These are phyloP conservation scores for Gymnopilus dilepis DNA, from an alignment of 768 basidiomycete genomes.

Conservation along the genomic window DNA sequence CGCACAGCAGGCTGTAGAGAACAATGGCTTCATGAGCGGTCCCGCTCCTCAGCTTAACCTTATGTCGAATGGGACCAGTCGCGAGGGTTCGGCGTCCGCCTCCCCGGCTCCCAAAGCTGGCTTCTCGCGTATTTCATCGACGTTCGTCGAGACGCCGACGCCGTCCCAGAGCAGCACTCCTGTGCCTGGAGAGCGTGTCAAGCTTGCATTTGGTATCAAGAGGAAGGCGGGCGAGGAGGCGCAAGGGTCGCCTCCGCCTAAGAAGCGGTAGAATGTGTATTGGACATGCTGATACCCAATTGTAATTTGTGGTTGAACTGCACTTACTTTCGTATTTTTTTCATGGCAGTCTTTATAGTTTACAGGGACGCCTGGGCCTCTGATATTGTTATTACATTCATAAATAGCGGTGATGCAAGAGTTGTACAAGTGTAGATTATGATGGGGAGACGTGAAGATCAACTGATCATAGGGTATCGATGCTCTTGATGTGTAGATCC, in stretches of 20 bases:
- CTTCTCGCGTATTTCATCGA: slow-evolving; percentile 76
- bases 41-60: slow-evolving; percentile 57
- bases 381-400: not conserved
- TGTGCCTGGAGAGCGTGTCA: slow-evolving; percentile 67
- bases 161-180: slow-evolving; percentile 60
- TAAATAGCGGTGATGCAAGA: too few relatives aligned
- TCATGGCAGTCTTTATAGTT: slow-evolving; percentile 9
- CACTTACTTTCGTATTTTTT: not conserved
- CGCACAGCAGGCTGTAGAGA: slow-evolving; percentile 47
- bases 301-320: not conserved
- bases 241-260: slow-evolving; percentile 68
- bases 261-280: slow-evolving; percentile 44
- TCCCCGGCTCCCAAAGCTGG: slow-evolving; percentile 76
- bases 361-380: slow-evolving; percentile 5
- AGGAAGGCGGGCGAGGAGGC: slow-evolving; percentile 79
- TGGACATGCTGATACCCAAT: not conserved
- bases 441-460: too few relatives aligned
- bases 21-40: slow-evolving; percentile 72
- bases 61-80: slow-evolving; percentile 51
- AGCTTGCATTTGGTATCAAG: slow-evolving; percentile 78
- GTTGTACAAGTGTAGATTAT: too few relatives aligned
- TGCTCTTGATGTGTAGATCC: slow-evolving; percentile 75
- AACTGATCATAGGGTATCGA: slow-evolving; percentile 65
- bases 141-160: slow-evolving; percentile 52
- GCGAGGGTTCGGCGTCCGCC: slow-evolving; percentile 50